Evolutionary conservation across 495 filamentous ascomycete species (phyloP).

Genomic region (Eremomyces bilateralis): DNA sequence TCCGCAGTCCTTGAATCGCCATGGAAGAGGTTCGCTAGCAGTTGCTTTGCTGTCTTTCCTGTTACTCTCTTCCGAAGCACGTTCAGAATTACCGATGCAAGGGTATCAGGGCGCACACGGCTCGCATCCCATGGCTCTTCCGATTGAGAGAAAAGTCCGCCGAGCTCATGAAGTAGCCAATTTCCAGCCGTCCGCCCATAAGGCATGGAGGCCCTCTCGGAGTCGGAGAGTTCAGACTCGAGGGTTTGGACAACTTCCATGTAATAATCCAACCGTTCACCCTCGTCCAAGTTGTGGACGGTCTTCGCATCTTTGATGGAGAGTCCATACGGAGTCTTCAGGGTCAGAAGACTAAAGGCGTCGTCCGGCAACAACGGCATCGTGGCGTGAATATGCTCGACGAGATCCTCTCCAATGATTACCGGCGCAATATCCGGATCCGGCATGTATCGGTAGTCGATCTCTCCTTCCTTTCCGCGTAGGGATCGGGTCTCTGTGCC

Average conservation of each 20-base stretch:
- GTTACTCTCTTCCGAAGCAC: slow-evolving; percentile 49
- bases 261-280: slow-evolving; percentile 64
- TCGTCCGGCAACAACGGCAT: slow-evolving; percentile 52
- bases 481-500: slow-evolving; percentile 53
- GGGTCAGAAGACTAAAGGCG: slow-evolving; percentile 34
- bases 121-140: slow-evolving; percentile 30
- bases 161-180: slow-evolving; percentile 73
- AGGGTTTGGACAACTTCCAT: slow-evolving; percentile 45
- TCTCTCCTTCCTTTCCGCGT: slow-evolving; percentile 86
- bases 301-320: slow-evolving; percentile 75
- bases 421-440: slow-evolving; percentile 79
- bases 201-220: slow-evolving; percentile 5
- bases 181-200: slow-evolving; percentile 12
- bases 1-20: slow-evolving; percentile 25
- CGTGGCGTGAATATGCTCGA: slow-evolving; percentile 33
- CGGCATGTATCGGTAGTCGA: slow-evolving; percentile 97
- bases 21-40: slow-evolving; percentile 40
- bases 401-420: slow-evolving; percentile 45
- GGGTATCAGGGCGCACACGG: slow-evolving; percentile 32
- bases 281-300: slow-evolving; percentile 54
- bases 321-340: slow-evolving; percentile 38
- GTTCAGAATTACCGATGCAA: slow-evolving; percentile 45
- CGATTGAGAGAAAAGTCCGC: slow-evolving; percentile 41
- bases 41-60: slow-evolving; percentile 39
- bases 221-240: slow-evolving; percentile 17